Evolutionary conservation across 495 filamentous ascomycete genomes (phyloP), one percentile per base, ranked within the genome.

Genomic region (Podospora sp.): DNA sequence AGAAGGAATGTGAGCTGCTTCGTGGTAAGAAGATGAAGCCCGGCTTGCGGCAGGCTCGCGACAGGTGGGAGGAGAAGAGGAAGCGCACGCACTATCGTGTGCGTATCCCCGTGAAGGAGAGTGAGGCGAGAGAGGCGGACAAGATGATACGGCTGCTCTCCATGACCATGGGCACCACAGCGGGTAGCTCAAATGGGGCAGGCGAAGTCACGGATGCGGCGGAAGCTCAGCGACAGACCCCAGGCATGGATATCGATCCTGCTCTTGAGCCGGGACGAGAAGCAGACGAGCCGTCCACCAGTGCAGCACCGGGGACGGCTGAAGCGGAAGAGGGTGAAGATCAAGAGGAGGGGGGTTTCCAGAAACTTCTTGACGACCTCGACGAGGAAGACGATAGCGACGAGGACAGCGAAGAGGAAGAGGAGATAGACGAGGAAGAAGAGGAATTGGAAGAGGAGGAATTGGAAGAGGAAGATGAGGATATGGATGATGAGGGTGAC

Each of bases 71-170:
- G 56, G 71, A 69, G 62, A 72, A 68, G 65, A 62, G 67, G 22
- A 75, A 68, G 63, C 69, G 65, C 29, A 71, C 71, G 49, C 73
- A 77, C 65, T 65, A 79, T 64, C 46, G 75, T 75, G 69, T 81
- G 79, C 58, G 75, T 65, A 60, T 78, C 68, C 65, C 86, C 80
- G 72, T 78, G 50, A 62, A 75, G 62, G 74, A 77, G 57, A 63
- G 65, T 16, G 75, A 77, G 58, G 71, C 71, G 33, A 63, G 71
- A 18, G 74, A 77, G 60, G 75, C 74, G 5, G 60, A 69, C 49
- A 77, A 76, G 69, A 77, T 77, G 75, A 72, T 77, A 16, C 63
- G 52, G 26, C 33, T 76, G 58, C 57, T 76, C 0, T 68, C 73
- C 24, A 60, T 53, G 27, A 59, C 56, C 0, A 63, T 60, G 60